These are phyloP conservation scores for Epithemia pelagica DNA, from an alignment of 108 stramenopile genomes.

Conservation along the genomic window DNA sequence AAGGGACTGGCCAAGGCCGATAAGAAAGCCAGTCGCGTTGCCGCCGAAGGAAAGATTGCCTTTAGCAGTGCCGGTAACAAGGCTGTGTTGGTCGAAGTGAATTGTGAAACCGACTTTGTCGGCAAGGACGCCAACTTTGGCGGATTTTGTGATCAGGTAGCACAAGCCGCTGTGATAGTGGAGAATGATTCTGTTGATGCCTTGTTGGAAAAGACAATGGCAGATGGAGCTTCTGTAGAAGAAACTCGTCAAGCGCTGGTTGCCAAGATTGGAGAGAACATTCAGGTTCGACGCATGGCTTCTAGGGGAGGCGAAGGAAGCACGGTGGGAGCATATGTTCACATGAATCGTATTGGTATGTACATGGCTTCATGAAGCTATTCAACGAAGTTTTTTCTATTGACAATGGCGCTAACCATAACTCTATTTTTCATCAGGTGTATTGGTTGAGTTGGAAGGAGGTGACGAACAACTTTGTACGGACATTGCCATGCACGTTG, in stretches of 20 bases:
- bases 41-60: slow-evolving; percentile 62
- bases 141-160: slow-evolving; percentile 1
- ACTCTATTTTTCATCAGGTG: slow-evolving; percentile 2
- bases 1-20: slow-evolving; percentile 77
- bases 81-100: slow-evolving; percentile 77
- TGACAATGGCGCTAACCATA: not conserved
- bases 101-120: slow-evolving; percentile 89
- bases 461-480: slow-evolving; percentile 23
- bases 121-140: slow-evolving; percentile 21
- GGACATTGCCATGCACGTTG: slow-evolving; percentile 76
- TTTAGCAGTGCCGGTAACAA: slow-evolving; percentile 11
- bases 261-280: not conserved
- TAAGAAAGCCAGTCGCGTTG: slow-evolving; percentile 72
- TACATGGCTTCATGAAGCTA: not conserved
- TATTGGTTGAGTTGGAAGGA: slow-evolving; percentile 45
- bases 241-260: not conserved
- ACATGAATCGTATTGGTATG: slow-evolving; percentile 44
- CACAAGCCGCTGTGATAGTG: slow-evolving; percentile 14
- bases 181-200: not conserved
- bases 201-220: slow-evolving; percentile 2
- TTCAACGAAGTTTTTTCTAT: not conserved
- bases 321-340: slow-evolving; percentile 48
- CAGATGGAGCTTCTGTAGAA: not conserved
- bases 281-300: slow-evolving; percentile 34
- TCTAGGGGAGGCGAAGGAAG: slow-evolving; percentile 14